Conservation (phyloP, 2,329 filamentous ascomycete genomes). For the Ceratocystis alfenasii region DNA sequence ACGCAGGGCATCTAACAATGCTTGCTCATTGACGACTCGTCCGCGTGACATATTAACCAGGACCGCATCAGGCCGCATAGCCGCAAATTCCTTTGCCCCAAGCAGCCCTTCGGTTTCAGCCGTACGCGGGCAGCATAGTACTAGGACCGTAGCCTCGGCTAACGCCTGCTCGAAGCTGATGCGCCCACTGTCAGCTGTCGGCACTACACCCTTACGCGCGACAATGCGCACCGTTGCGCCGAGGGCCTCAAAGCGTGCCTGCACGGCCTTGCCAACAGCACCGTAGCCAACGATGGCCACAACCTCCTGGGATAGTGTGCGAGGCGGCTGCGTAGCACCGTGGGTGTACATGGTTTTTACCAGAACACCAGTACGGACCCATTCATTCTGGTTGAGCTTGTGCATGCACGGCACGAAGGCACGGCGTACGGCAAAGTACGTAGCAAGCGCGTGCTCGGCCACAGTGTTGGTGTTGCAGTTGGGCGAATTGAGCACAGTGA, state of each 20-base stretch:
- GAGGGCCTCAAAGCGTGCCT: slow-evolving; percentile 5
- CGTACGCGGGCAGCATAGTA: slow-evolving; percentile 68
- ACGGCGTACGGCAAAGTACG: slow-evolving; percentile 47
- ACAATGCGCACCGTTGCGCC: slow-evolving; percentile 13
- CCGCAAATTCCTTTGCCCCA: slow-evolving; percentile 25
- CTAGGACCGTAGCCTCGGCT: slow-evolving; percentile 60
- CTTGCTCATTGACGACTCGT: slow-evolving; percentile 67
- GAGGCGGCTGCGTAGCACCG: slow-evolving; percentile 2
- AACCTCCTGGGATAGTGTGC: slow-evolving; percentile 13
- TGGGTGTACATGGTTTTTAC: slow-evolving; percentile 8
- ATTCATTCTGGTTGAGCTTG: neutral
- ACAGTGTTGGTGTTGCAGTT: slow-evolving; percentile 71
- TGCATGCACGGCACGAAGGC: slow-evolving; percentile 12
- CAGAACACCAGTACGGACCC: slow-evolving; percentile 9
- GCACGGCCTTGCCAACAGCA: slow-evolving; percentile 15
- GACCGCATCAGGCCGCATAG: slow-evolving; percentile 62
- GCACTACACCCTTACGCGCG: slow-evolving; percentile 10
- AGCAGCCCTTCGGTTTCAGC: slow-evolving; percentile 67
- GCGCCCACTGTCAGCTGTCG: slow-evolving; percentile 2
- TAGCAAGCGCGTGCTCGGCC: slow-evolving; percentile 63
- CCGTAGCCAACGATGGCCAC: slow-evolving; percentile 16
- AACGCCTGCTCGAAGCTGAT: slow-evolving; percentile 41
- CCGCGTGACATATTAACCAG: slow-evolving; percentile 71
- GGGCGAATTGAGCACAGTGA: slow-evolving; percentile 71
- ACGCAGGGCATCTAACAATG: slow-evolving; percentile 58